Percentiles rank a stretch among this genome's conserved stretches.
Conservation (phyloP, 805 yeast species). For the Nakazawaea wyomingensis region DNA sequence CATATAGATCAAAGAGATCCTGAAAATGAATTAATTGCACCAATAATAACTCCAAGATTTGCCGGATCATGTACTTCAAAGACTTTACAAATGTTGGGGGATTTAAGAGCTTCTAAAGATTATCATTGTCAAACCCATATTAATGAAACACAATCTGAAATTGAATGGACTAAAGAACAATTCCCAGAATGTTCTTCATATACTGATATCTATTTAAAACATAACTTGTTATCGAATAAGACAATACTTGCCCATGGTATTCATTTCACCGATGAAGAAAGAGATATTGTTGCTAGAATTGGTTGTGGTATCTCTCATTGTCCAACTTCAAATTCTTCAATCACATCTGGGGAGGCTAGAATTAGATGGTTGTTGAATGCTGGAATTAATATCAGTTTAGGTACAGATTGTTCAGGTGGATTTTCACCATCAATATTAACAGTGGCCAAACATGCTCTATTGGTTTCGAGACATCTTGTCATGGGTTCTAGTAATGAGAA, state of each 20-base stretch:
- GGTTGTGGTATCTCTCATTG: conserved; percentile 84
- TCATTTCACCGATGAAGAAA: conserved; percentile 65
- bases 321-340: conserved; percentile 84
- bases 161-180: conserved; percentile 61
- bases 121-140: conserved; percentile 86
- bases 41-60: conserved; percentile 88
- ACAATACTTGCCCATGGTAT: conserved; percentile 90
- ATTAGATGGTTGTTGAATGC: conserved; percentile 62
- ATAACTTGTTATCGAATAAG: conserved; percentile 50
- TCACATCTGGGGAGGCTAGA: conserved; percentile 88
- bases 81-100: conserved; percentile 59
- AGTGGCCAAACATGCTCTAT: conserved; percentile 63
- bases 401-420: conserved; percentile 80
- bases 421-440: conserved; percentile 59
- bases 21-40: conserved; percentile 46
- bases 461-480: conserved; percentile 67
- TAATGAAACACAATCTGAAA: conserved; percentile 75
- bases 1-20: conserved; percentile 55
- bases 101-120: conserved; percentile 38
- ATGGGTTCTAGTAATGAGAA: conserved; percentile 43
- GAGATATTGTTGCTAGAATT: conserved; percentile 45
- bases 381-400: conserved; percentile 72
- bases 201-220: conserved; percentile 70
- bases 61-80: conserved; percentile 80
- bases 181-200: conserved; percentile 71